These are phyloP conservation scores for Leucaena leucocephala DNA, from an alignment of 306 rosid genomes.

Conservation along the genomic window DNA sequence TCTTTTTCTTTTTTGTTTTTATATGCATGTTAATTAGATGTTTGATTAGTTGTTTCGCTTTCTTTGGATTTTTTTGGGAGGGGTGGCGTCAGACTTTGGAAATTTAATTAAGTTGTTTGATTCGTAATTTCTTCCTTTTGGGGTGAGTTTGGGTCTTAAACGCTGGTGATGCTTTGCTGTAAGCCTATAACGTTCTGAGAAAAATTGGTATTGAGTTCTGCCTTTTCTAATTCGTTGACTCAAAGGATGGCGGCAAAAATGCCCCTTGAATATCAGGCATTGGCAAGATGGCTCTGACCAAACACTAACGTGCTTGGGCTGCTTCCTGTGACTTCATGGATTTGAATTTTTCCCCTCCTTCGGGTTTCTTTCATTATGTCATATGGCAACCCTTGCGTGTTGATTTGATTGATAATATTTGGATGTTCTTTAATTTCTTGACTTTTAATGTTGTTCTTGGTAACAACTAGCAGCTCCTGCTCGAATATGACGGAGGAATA, in stretches of 20 bases:
- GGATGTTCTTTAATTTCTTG: background rate
- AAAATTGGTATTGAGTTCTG: conserved; percentile 12
- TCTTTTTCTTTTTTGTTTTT: background rate
- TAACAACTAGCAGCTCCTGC: background rate
- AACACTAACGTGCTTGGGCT: background rate
- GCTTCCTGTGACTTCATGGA: background rate
- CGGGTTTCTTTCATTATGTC: background rate
- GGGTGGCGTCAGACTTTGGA: conserved; percentile 6
- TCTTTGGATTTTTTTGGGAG: background rate
- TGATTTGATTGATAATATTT: background rate
- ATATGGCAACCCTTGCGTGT: background rate
- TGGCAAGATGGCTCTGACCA: conserved; percentile 38
- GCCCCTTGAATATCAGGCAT: conserved; percentile 21
- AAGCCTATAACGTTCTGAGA: background rate
- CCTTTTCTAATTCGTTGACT: background rate
- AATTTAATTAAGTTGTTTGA: background rate
- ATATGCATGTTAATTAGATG: background rate
- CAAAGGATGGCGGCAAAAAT: background rate
- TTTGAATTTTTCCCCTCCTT: background rate
- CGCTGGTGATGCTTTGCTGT: background rate
- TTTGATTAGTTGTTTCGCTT: background rate
- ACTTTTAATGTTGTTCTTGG: background rate
- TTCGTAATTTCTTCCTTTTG: background rate
- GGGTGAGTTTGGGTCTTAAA: background rate
- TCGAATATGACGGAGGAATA: background rate